A percentile compares a stretch with the other conserved stretches of the same genome.
Evolutionary conservation across 2,329 filamentous ascomycete species (phyloP).

Genomic region (Trichoderma gracile): DNA sequence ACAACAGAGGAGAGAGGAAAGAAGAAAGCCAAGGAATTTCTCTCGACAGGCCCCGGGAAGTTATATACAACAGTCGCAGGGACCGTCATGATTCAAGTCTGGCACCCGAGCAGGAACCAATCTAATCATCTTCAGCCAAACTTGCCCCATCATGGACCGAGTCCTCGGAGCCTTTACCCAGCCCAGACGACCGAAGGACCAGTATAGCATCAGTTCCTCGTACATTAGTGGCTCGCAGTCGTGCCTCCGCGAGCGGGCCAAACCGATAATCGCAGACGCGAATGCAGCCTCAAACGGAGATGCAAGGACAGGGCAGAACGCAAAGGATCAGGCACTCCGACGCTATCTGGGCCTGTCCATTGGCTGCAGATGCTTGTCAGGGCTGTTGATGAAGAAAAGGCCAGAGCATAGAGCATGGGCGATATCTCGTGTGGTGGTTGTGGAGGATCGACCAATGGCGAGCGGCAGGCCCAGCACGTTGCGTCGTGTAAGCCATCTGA

Average conservation of each 20-base stretch:
- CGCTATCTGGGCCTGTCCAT: constrained; percentile 6
- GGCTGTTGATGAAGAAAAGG: not conserved
- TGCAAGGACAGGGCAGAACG: constrained; percentile 9
- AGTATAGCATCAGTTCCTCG: not conserved
- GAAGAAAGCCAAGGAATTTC: not conserved
- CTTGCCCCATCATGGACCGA: constrained; percentile 18
- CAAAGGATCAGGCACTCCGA: constrained; percentile 8
- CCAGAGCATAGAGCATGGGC: constrained; percentile 21
- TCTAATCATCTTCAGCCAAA: constrained; percentile 17
- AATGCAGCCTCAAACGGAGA: constrained; percentile 24
- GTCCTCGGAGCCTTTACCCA: constrained; percentile 20
- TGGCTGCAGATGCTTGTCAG: constrained; percentile 18
- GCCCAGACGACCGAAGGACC: constrained; percentile 16
- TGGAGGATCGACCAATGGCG: constrained; percentile 24
- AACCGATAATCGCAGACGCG: constrained; percentile 15
- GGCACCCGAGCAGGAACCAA: constrained; percentile 7
- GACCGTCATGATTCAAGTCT: not conserved
- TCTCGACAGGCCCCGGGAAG: constrained; percentile 9
- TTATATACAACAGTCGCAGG: constrained; percentile 14
- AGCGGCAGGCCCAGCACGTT: constrained; percentile 19
- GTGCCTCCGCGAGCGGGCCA: constrained; percentile 16
- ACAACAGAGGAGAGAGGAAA: not conserved
- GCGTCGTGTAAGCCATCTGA: constrained; percentile 13
- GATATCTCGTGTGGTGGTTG: not conserved
- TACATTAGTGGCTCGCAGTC: not conserved